Conservation (phyloP, 495 filamentous ascomycete species). For the Ascodesmis nigricans region DNA sequence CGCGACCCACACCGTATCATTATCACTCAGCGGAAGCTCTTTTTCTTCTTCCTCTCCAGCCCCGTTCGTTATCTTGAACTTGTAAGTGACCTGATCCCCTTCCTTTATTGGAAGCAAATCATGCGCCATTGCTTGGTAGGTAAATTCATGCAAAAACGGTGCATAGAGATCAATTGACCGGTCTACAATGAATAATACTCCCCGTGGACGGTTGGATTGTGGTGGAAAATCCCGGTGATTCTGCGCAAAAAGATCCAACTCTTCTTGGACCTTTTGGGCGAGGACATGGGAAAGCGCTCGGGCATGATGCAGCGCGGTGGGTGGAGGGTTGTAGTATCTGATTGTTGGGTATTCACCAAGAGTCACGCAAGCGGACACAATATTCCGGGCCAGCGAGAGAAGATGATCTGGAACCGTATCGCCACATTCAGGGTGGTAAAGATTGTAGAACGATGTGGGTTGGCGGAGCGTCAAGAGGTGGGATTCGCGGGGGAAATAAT, state of each 20-base stretch:
- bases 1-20: slow-evolving; percentile 80
- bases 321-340: slow-evolving; percentile 60
- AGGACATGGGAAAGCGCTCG: slow-evolving; percentile 65
- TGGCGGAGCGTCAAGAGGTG: slow-evolving; percentile 78
- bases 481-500: slow-evolving; percentile 80
- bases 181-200: slow-evolving; percentile 69
- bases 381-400: slow-evolving; percentile 67
- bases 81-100: slow-evolving; percentile 63
- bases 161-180: slow-evolving; percentile 76
- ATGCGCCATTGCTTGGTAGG: slow-evolving; percentile 94
- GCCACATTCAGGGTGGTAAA: slow-evolving; percentile 83
- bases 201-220: slow-evolving; percentile 54
- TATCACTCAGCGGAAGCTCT: slow-evolving; percentile 72
- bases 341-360: slow-evolving; percentile 38
- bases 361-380: slow-evolving; percentile 25
- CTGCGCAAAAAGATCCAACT: slow-evolving; percentile 67
- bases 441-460: slow-evolving; percentile 77
- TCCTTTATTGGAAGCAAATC: slow-evolving; percentile 77
- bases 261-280: slow-evolving; percentile 76
- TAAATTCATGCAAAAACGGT: slow-evolving; percentile 84
- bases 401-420: slow-evolving; percentile 60
- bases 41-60: slow-evolving; percentile 65
- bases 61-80: slow-evolving; percentile 31
- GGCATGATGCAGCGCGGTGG: slow-evolving; percentile 59
- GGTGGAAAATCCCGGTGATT: slow-evolving; percentile 68